A percentile compares a stretch with the other conserved stretches of the same genome.
phyloP scores from a whole-genome alignment of 1,139 yeast genomes.

The Suhomyces kunorum region DNA sequence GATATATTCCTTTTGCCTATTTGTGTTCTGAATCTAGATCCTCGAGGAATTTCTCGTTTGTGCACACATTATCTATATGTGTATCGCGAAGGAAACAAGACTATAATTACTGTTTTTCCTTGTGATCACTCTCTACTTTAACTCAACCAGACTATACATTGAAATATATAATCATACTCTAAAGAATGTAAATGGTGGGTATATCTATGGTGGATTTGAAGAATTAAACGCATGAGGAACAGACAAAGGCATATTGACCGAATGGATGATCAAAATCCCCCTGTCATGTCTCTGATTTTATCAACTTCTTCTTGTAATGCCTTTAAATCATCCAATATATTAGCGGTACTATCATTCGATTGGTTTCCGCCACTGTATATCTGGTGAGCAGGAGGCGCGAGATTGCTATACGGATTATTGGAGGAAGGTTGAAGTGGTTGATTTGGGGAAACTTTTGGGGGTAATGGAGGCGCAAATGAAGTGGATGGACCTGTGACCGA shows the following conservation, averaged over 20 bases:
- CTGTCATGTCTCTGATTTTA: constrained; percentile 49
- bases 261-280: constrained; percentile 38
- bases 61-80: too few species aligned
- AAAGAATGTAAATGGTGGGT: neutral
- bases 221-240: constrained; percentile 3
- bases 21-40: too few species aligned
- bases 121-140: neutral
- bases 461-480: constrained; percentile 29
- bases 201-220: constrained; percentile 1
- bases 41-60: too few species aligned
- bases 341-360: constrained; percentile 42
- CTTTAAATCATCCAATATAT: constrained; percentile 60
- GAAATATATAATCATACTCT: neutral
- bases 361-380: constrained; percentile 14
- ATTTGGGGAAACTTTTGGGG: constrained; percentile 30
- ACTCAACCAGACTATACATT: neutral
- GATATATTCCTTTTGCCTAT: too few species aligned
- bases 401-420: constrained; percentile 13
- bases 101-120: too few species aligned
- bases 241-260: neutral
- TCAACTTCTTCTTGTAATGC: constrained; percentile 69
- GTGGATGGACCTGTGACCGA: constrained; percentile 13
- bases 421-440: constrained; percentile 7
- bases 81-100: too few species aligned
- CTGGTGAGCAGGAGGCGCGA: neutral